These are phyloP conservation scores for Monilinia fructigena DNA, from an alignment of 2,329 filamentous ascomycete genomes.

Conservation along the genomic window DNA sequence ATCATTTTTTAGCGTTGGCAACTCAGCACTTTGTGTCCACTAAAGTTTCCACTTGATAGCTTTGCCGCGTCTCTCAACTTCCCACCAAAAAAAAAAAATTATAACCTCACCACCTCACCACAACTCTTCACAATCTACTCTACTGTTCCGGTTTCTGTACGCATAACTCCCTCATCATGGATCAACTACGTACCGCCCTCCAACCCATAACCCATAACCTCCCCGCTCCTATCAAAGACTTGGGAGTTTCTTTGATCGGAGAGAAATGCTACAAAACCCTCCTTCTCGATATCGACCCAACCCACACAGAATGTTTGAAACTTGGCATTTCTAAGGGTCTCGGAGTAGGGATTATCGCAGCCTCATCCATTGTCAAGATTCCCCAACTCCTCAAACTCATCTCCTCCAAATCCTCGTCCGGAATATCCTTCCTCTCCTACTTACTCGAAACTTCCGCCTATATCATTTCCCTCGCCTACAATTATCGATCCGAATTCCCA, in stretches of 20 bases:
- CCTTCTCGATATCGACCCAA: slow-evolving; percentile 78
- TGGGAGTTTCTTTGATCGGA: slow-evolving; percentile 78
- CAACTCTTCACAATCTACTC: background rate
- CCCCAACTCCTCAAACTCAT: slow-evolving; percentile 94
- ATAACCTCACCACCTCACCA: background rate
- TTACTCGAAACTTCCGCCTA: slow-evolving; percentile 86
- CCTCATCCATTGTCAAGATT: slow-evolving; percentile 89
- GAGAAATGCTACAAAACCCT: slow-evolving; percentile 81
- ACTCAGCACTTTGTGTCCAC: background rate
- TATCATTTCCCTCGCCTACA: slow-evolving; percentile 89
- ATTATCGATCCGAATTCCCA: slow-evolving; percentile 84
- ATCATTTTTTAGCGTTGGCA: background rate
- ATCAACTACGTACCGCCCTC: slow-evolving; percentile 59
- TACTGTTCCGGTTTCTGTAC: background rate
- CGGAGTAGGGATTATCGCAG: slow-evolving; percentile 88
- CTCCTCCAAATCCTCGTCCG: slow-evolving; percentile 73
- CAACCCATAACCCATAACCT: slow-evolving; percentile 70
- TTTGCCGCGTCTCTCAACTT: slow-evolving; percentile 14
- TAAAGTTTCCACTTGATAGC: slow-evolving; percentile 16
- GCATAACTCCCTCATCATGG: slow-evolving; percentile 47
- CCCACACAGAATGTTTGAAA: slow-evolving; percentile 77
- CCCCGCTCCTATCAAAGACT: slow-evolving; percentile 70
- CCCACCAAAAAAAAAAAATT: slow-evolving; percentile 5
- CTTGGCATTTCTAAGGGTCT: slow-evolving; percentile 89
- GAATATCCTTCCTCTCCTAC: slow-evolving; percentile 87